Base-by-base conservation (phyloP, 768 basidiomycete species). In the Hericium erinaceus region DNA sequence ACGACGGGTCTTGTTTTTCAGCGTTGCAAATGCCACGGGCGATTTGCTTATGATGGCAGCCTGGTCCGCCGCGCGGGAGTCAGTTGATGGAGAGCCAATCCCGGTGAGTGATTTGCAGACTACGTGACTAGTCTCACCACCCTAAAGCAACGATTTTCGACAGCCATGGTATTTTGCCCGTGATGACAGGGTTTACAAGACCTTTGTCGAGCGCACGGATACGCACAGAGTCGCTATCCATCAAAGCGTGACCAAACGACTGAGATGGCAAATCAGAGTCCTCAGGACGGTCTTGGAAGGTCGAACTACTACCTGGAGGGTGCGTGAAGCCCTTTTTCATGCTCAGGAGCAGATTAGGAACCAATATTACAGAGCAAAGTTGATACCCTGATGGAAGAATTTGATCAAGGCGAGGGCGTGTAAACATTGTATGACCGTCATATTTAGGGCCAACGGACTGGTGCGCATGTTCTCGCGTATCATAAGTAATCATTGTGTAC, bases 121-220 rank as follows among this genome's bases (percentile, higher is more conserved):
- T 33, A 33, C 9, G 33, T 33, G 8, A 33, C 9, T 7, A 33
- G 5, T 33, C 33, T 33, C 33, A 33, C 33, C 7, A 33, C 33
- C 33, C 33, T 33, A 33, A 33, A 33, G 33, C 9, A 10, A 33
- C 33, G 7, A 33, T 33, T 33, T 33, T 33, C 33, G 33, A 18
- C 64, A 92, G 90, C 79, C 84, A n/a, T 94, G 89, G 61, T 92
- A 87, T 65, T 98, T 98, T 66, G 95, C 95, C 48, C 81, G 95
- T 20, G 95, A 98, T 69, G 87, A 92, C 60, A 83, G 95, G 39
- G 83, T 90, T 13, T 89, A 87, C 70, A 84, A 78, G 61, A 80
- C 84, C 2, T 89, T 92, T 58, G 64, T 66, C 20, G 76, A 80
- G 64, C 78, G 65, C 57, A 58, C 74, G 33, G 69, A 69, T 28